A percentile compares a stretch with the other conserved stretches of the same genome.
These are phyloP conservation scores for Sungouiozyma intestinalis DNA, from an alignment of 805 yeast genomes.

Conservation along the genomic window DNA sequence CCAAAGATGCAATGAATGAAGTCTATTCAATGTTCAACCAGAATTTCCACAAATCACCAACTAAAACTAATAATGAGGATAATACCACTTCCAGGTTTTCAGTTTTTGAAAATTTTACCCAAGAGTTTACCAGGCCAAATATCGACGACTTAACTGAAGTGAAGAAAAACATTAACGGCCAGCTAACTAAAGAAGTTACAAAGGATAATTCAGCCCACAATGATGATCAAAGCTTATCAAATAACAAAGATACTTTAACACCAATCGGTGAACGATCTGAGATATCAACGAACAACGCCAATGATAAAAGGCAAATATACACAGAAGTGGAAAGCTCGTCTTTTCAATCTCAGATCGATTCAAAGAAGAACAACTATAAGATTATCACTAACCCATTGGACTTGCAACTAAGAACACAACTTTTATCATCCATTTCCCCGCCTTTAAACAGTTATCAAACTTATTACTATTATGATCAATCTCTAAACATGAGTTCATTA, in stretches of 20 bases:
- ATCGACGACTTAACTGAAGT: constrained; percentile 32
- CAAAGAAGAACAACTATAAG: constrained; percentile 9
- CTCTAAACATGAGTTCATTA: constrained; percentile 29
- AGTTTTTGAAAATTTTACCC: constrained; percentile 28
- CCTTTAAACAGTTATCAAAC: constrained; percentile 28
- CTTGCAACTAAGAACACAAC: constrained; percentile 28
- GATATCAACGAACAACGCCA: constrained; percentile 3
- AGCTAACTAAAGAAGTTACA: constrained; percentile 2
- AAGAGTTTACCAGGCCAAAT: constrained; percentile 27
- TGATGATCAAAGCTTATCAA: not conserved
- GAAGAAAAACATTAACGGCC: constrained; percentile 4
- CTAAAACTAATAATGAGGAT: constrained; percentile 11
- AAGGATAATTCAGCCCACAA: not conserved
- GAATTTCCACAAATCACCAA: constrained; percentile 10
- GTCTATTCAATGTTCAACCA: constrained; percentile 67
- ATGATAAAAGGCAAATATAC: constrained; percentile 1
- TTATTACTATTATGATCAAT: constrained; percentile 23
- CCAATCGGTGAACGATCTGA: constrained; percentile 24
- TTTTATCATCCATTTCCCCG: constrained; percentile 32
- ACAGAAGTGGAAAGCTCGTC: constrained; percentile 20
- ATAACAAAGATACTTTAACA: constrained; percentile 16
- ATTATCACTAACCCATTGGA: constrained; percentile 38
- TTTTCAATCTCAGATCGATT: constrained; percentile 17
- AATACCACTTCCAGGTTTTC: constrained; percentile 20
- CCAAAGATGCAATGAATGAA: constrained; percentile 66